A percentile compares a stretch with the other conserved stretches of the same genome.
These are phyloP conservation scores for Glaciozyma antarctica DNA, from an alignment of 768 basidiomycete genomes.

Conservation along the genomic window DNA sequence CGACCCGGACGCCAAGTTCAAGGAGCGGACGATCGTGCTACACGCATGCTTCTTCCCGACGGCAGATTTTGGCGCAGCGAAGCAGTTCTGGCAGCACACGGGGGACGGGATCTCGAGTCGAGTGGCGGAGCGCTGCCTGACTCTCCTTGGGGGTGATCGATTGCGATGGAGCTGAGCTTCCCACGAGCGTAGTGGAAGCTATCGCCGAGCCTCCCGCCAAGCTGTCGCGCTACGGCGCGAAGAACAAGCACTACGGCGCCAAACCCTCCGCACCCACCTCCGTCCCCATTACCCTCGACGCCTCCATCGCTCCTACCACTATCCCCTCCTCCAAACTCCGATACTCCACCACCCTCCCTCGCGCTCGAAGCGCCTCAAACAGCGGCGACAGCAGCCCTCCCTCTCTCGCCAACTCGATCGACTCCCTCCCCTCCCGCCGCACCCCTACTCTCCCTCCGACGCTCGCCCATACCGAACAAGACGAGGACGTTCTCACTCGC, in stretches of 20 bases:
- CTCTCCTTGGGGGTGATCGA: constrained; percentile 51
- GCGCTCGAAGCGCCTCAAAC: constrained; percentile 31
- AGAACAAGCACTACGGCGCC: constrained; percentile 16
- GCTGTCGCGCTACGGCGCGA: constrained; percentile 15
- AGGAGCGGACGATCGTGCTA: constrained; percentile 47
- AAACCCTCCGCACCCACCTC: constrained; percentile 14
- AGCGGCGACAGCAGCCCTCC: constrained; percentile 17
- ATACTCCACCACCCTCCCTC: constrained; percentile 15
- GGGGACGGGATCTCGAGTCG: constrained; percentile 84
- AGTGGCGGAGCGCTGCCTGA: constrained; percentile 69
- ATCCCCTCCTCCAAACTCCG: neutral
- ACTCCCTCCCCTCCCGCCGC: constrained; percentile 11
- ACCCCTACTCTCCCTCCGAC: constrained; percentile 45
- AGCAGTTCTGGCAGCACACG: constrained; percentile 93
- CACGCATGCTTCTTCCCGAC: constrained; percentile 72
- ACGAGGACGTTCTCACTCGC: constrained; percentile 48
- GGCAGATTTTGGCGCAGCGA: constrained; percentile 56
- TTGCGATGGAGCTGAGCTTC: constrained; percentile 3
- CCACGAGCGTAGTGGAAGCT: neutral
- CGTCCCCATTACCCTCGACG: constrained; percentile 16
- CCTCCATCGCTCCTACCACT: neutral
- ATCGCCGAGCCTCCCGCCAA: neutral
- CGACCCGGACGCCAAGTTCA: constrained; percentile 8
- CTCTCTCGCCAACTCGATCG: constrained; percentile 23
- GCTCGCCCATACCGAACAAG: constrained; percentile 31